phyloP scores from a whole-genome alignment of 345 rosid genomes.

The Aurinia saxatilis region DNA sequence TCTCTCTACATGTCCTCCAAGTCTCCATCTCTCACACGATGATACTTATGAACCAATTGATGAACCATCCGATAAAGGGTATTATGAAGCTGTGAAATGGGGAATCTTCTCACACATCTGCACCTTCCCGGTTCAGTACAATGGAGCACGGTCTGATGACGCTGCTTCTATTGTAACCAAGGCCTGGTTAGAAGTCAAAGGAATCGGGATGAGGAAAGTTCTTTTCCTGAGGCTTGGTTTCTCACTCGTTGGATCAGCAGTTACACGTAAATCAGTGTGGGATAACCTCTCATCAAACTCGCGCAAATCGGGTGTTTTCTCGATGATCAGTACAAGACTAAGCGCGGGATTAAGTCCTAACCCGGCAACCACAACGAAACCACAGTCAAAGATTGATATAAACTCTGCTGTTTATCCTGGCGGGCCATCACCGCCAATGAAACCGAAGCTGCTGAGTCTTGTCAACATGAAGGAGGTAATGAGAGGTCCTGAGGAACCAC shows the following conservation, averaged over 20 bases:
- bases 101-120: constrained; percentile 87
- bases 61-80: constrained; percentile 50
- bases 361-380: constrained; percentile 41
- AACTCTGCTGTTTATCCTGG: constrained; percentile 87
- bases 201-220: constrained; percentile 75
- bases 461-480: constrained; percentile 87
- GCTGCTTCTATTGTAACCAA: constrained; percentile 71
- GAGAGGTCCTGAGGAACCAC: constrained; percentile 81
- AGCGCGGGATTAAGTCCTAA: constrained; percentile 42
- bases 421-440: constrained; percentile 51
- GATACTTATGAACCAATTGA: constrained; percentile 39
- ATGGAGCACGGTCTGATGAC: constrained; percentile 56
- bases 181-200: constrained; percentile 92
- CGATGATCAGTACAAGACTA: constrained; percentile 61
- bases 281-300: constrained; percentile 57
- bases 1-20: constrained; percentile 57
- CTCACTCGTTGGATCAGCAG: constrained; percentile 61
- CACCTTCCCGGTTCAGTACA: constrained; percentile 72
- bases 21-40: constrained; percentile 56
- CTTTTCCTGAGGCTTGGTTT: constrained; percentile 84
- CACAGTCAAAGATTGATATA: constrained; percentile 49
- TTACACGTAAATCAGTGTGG: constrained; percentile 75
- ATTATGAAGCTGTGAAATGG: constrained; percentile 85
- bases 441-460: constrained; percentile 60
- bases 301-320: constrained; percentile 74